Percentiles rank a stretch among this genome's conserved stretches.
These are phyloP conservation scores for Crithidia fasciculata DNA, from an alignment of 208 protist genomes.

Conservation along the genomic window DNA sequence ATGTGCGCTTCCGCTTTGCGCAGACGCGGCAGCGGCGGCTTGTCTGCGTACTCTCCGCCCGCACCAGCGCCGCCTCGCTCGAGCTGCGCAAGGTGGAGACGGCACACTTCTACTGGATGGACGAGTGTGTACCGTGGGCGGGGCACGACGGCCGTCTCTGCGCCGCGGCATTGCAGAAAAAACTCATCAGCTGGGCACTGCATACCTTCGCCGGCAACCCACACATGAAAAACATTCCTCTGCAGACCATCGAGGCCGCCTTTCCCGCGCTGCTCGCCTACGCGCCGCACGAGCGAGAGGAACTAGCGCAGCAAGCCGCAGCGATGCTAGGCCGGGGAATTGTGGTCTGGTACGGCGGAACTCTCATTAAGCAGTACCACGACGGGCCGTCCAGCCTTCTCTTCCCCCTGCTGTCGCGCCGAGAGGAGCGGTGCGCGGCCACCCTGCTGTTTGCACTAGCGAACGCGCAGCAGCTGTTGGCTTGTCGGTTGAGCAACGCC, in stretches of 20 bases:
- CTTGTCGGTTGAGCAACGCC: background rate
- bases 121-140: slow-evolving; percentile 16
- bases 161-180: slow-evolving; percentile 2
- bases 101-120: slow-evolving; percentile 28
- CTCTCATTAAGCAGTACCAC: slow-evolving; percentile 21
- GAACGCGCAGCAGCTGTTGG: slow-evolving; percentile 4
- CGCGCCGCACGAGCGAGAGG: slow-evolving; percentile 21
- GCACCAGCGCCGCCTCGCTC: background rate
- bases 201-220: background rate
- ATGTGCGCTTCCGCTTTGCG: slow-evolving; percentile 27
- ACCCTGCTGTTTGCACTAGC: slow-evolving; percentile 21
- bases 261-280: slow-evolving; percentile 28
- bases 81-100: slow-evolving; percentile 1
- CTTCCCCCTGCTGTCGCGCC: slow-evolving; percentile 5
- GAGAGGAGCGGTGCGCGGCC: slow-evolving; percentile 19
- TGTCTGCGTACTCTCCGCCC: slow-evolving; percentile 10
- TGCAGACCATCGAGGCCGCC: slow-evolving; percentile 13
- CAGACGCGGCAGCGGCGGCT: slow-evolving; percentile 20
- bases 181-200: slow-evolving; percentile 17
- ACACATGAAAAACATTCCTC: slow-evolving; percentile 19
- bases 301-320: slow-evolving; percentile 17
- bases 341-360: slow-evolving; percentile 23
- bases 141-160: background rate
- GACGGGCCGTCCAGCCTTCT: background rate
- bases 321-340: slow-evolving; percentile 23